These are phyloP conservation scores for Biscogniauxia sp. DNA, from an alignment of 2,329 filamentous ascomycete species.

Conservation along the genomic window DNA sequence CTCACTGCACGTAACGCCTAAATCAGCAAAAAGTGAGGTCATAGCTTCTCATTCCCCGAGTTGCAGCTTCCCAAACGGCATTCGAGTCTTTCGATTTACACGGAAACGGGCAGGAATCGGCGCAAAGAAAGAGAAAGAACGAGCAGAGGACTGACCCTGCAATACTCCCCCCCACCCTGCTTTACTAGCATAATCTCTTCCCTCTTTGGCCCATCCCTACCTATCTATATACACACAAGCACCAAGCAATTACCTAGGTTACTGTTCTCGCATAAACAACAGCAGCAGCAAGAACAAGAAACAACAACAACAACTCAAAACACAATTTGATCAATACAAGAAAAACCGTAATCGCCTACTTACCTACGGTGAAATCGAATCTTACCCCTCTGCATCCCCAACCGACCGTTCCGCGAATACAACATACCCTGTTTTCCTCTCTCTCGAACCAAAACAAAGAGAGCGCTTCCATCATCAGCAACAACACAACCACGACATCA, in stretches of 20 bases:
- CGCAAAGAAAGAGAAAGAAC: not conserved
- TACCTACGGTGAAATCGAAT: too few species aligned
- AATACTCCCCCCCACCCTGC: not conserved
- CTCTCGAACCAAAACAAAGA: too few species aligned
- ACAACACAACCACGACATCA: too few species aligned
- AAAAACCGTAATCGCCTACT: not conserved
- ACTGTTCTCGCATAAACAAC: not conserved
- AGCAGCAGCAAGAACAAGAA: too few species aligned
- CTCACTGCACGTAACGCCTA: not conserved
- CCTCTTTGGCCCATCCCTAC: too few species aligned
- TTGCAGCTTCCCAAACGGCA: conserved; percentile 11
- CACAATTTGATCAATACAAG: not conserved
- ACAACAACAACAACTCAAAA: too few species aligned
- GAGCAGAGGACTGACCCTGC: not conserved
- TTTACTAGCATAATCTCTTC: not conserved
- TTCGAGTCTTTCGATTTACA: too few species aligned
- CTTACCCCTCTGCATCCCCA: too few species aligned
- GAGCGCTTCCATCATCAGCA: not conserved
- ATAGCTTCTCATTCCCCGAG: not conserved
- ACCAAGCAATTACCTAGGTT: too few species aligned
- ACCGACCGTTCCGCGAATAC: too few species aligned
- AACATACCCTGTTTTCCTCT: too few species aligned
- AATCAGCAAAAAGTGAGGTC: not conserved
- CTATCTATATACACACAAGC: too few species aligned
- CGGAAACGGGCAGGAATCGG: not conserved